Conservation (phyloP, 1,139 yeast species). For the Kodamaea suecica region DNA sequence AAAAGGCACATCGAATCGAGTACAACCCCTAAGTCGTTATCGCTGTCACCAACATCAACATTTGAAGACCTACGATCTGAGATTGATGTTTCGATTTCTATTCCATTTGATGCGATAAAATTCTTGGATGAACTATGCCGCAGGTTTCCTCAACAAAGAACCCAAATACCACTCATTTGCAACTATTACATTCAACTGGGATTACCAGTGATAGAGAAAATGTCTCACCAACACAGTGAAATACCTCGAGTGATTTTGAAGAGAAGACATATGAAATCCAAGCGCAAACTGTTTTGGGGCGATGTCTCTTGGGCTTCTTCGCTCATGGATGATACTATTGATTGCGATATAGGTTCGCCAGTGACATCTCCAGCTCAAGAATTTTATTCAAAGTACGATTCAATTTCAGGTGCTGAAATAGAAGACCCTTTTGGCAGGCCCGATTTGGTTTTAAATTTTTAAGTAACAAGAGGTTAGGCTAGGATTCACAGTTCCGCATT, state of each 20-base stretch:
- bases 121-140: slow-evolving; percentile 6
- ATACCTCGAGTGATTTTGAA: not conserved
- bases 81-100: not conserved
- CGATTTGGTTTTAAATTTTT: not conserved
- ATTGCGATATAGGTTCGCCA: slow-evolving; percentile 7
- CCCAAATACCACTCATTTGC: slow-evolving; percentile 7
- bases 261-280: not conserved
- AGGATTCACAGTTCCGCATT: too few species aligned
- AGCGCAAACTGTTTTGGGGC: slow-evolving; percentile 1
- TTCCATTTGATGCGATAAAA: slow-evolving; percentile 3
- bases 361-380: slow-evolving; percentile 4
- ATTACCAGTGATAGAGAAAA: not conserved
- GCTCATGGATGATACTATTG: slow-evolving; percentile 7
- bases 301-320: slow-evolving; percentile 8
- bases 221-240: not conserved
- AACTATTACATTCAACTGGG: slow-evolving; percentile 2
- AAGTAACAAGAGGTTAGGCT: not conserved
- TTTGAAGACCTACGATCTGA: not conserved
- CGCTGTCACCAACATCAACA: not conserved
- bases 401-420: not conserved
- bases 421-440: not conserved
- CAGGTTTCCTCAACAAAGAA: slow-evolving; percentile 4
- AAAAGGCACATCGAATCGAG: not conserved
- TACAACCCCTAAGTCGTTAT: not conserved
- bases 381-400: not conserved